Percentiles rank a stretch among this genome's conserved stretches.
phyloP scores from a whole-genome alignment of 495 filamentous ascomycete genomes.

The Aspergillus cavernicola region DNA sequence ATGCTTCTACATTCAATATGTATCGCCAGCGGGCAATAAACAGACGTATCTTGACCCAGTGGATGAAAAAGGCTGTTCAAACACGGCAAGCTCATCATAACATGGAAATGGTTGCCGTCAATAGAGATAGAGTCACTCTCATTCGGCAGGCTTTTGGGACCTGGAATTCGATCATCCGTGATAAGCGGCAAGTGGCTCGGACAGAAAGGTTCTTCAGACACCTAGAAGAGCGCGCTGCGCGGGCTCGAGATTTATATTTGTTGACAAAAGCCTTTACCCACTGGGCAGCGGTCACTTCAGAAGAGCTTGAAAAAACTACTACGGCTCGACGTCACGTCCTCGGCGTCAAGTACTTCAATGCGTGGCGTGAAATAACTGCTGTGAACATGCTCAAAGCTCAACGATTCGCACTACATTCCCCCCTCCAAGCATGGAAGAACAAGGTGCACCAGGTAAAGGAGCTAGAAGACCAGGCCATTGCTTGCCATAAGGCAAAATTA shows the following conservation, averaged over 20 bases:
- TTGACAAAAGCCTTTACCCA: conserved; percentile 70
- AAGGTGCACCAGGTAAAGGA: conserved; percentile 32
- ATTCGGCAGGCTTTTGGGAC: conserved; percentile 54
- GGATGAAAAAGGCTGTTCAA: conserved; percentile 51
- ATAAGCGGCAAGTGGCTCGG: conserved; percentile 43
- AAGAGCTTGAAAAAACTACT: conserved; percentile 56
- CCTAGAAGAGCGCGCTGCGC: conserved; percentile 56
- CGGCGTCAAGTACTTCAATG: conserved; percentile 68
- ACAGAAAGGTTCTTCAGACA: conserved; percentile 61
- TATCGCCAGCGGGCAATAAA: conserved; percentile 46
- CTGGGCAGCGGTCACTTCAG: conserved; percentile 62
- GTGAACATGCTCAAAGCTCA: conserved; percentile 67
- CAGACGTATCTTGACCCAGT: conserved; percentile 47
- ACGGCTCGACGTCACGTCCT: conserved; percentile 66
- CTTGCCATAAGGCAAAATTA: conserved; percentile 41
- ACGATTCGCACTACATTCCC: conserved; percentile 55
- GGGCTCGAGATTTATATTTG: conserved; percentile 61
- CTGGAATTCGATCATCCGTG: conserved; percentile 51
- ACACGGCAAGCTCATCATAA: conserved; percentile 38
- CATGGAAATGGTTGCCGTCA: conserved; percentile 47
- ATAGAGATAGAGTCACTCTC: conserved; percentile 50
- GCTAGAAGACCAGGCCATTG: conserved; percentile 37
- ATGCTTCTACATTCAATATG: conserved; percentile 58
- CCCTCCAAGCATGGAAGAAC: conserved; percentile 54
- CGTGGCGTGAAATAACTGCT: conserved; percentile 70